Evolutionary conservation across 345 rosid species (phyloP), one percentile per base, ranked within the genome.

Genomic region (Pelargonium nanum): DNA sequence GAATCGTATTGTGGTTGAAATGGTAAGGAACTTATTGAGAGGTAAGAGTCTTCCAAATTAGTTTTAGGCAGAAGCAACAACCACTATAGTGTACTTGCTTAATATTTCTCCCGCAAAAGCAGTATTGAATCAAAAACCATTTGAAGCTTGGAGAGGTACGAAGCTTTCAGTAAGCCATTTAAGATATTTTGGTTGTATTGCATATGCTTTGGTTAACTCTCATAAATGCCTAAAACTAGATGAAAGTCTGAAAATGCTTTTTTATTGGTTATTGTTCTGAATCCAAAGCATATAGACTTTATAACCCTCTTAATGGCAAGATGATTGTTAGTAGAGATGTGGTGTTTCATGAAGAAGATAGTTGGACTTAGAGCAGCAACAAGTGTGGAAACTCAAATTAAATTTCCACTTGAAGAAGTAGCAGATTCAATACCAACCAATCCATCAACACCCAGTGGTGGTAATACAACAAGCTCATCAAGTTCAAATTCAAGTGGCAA

Each of bases 251-350:
- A 57, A 50, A 48, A 65, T 57, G 63, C 30, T 57, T 58, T 53
- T 65, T 65, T 22, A 28, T 65, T 45, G 62, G 69, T 52, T 65
- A 65, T 65, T 45, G 63, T 24, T 21, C 24, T 19, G 48, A 65
- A 45, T 65, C 51, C 40, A 65, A 65, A 21, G 58, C 51, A 57
- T 65, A 65, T 57, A 10, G 40, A 9, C 19, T 58, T n/a, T 65
- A 65, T 65, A 57, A 57, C 17, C 50, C 48, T 19, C 4, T 45
- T 45, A 25, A 3, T 65, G 25, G 63, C 12, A 65, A 57, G 22
- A 26, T 65, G 23, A 13, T 48, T 15, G 9, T 65, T 5, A 57
- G 63, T 0, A 55, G 60, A 10, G 26, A 64, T 64, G 44, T 64
- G 2, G 19, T 56, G 8, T 32, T 64, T 56, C 19, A 57, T 24